Percentiles rank a stretch among this genome's conserved stretches.
These are phyloP conservation scores for Ganoderma lucidum DNA, from an alignment of 1,284 basidiomycete genomes.

Conservation along the genomic window DNA sequence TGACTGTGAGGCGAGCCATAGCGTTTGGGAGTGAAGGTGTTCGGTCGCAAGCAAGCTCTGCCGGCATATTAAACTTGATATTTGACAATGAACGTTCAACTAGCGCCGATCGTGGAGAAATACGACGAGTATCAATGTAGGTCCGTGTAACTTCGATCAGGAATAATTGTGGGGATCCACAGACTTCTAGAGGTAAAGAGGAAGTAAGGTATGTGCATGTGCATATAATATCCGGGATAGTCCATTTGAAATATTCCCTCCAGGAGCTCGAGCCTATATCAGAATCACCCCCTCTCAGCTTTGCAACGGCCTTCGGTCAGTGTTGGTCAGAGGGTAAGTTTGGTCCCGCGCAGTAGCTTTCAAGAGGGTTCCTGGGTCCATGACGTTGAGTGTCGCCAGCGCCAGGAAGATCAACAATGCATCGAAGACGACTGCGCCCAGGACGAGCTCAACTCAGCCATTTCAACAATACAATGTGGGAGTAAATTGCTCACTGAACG, in stretches of 20 bases:
- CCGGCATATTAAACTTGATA: not conserved
- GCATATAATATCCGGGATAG: not conserved
- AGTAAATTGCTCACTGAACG: slow-evolving; percentile 51
- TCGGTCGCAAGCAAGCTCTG: slow-evolving; percentile 3
- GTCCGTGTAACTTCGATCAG: not conserved
- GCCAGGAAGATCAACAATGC: slow-evolving; percentile 63
- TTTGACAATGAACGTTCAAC: not conserved
- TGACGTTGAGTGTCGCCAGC: slow-evolving; percentile 58
- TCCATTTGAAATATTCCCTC: not conserved
- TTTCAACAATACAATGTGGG: not conserved
- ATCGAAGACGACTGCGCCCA: slow-evolving; percentile 50
- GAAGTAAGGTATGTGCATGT: not conserved
- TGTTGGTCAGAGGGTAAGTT: slow-evolving; percentile 10
- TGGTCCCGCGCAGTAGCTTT: slow-evolving; percentile 3
- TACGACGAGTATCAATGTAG: not conserved
- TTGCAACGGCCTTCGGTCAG: not conserved
- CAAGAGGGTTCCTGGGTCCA: slow-evolving; percentile 52
- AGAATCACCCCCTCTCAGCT: not conserved
- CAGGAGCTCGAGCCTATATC: not conserved
- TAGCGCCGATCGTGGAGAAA: not conserved
- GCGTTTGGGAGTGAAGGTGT: not conserved
- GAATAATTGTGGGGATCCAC: not conserved
- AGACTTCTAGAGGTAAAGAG: not conserved
- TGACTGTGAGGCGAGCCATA: slow-evolving; percentile 78
- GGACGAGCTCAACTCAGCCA: not conserved